Base-by-base conservation (phyloP, 768 basidiomycete genomes). In the Rhizopogon vinicolor region DNA sequence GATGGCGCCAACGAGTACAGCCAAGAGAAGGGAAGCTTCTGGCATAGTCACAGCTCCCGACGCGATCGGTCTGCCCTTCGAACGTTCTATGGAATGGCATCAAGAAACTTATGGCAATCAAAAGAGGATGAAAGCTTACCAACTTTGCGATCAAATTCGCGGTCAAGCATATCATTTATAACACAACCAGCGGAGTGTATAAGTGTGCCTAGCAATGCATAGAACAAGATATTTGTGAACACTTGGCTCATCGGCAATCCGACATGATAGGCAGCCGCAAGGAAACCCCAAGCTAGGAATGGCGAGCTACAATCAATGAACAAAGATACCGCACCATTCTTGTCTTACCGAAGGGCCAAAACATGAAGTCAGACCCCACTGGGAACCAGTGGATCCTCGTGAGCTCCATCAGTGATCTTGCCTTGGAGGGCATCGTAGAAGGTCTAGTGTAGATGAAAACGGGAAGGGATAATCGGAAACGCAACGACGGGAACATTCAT, bases 81-180 rank as follows among this genome's bases (percentile, higher is more conserved):
- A 79, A 18, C 81, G 75, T 64, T 77, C 82, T 83, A 44, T 37
- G 16, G 33, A 49, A 35, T 12, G 5, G 19, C 19, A 19, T 48
- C 33, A 48, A 22, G 19, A 16, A 2, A 14, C 13, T 7, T 18
- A 28, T 1, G 25, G 31, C 22, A 41, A 6, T 19, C 1, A 41
- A 52, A 29, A 28, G 4, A 19, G 8, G 53, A n/a, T 19, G 31
- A 25, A 25, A 4, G 67, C 78, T 52, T 42, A 79, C 81, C 80
- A 55, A 83, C 80, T 50, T 75, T 76, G 19, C 75, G 78, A 61
- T 83, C 81, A 61, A 81, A 69, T 22, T 78, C 61, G 12, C 76
- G 72, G 62, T 83, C 81, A 51, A 80, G 75, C 16, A 83, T 81
- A 55, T 83, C 81, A 55, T 83, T 82, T 33, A 82, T 68, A 2